Base-by-base conservation (phyloP, 345 rosid species). In the Arabidopsis arenosa region DNA sequence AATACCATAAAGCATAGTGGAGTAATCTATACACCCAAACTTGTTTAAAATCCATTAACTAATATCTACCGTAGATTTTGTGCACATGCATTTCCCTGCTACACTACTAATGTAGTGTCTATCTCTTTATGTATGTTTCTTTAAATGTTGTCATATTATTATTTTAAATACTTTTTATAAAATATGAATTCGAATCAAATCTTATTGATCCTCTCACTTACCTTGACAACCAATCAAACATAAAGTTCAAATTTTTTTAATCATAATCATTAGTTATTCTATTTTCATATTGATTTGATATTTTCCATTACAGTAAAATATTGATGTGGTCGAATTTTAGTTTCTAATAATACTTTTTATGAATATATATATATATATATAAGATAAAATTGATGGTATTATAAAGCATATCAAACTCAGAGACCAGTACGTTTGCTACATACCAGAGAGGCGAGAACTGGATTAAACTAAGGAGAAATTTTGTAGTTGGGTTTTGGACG, bases 61-160 rank as follows among this genome's bases (percentile, higher is more conserved):
- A 43, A 81, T 74, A 88, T 86, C 86, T 80, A 84, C 77, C 48
- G 75, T 86, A 87, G 87, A 89, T 89, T 89, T 72, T 52, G 77
- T 78, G 76, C 89, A 87, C 87, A 83, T 89, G 89, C 80, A 70
- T 70, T 41, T 45, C 39, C 58, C 75, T 69, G 80, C 70, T 69
- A 52, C 80, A 68, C 13, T 68, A 75, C 57, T n/a, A n/a, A n/a
- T n/a, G n/a, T 23, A 61, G 5, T 53, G 64, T 63, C 58, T 44
- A 52, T 48, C 23, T 58, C 15, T 39, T 51, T 68, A 23, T 75
- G 54, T 32, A 53, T 26, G 2, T 18, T 60, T 68, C 21, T 52
- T 40, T 5, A 44, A 41, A 44, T 37, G 35, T 35, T 41, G 12
- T 75, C 62, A 68, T 58, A 43, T 55, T 13, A 53, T 56, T 66